Percentiles rank a stretch among this genome's conserved stretches.
Conservation (phyloP, 495 filamentous ascomycete genomes). For the Copromyces sp. region DNA sequence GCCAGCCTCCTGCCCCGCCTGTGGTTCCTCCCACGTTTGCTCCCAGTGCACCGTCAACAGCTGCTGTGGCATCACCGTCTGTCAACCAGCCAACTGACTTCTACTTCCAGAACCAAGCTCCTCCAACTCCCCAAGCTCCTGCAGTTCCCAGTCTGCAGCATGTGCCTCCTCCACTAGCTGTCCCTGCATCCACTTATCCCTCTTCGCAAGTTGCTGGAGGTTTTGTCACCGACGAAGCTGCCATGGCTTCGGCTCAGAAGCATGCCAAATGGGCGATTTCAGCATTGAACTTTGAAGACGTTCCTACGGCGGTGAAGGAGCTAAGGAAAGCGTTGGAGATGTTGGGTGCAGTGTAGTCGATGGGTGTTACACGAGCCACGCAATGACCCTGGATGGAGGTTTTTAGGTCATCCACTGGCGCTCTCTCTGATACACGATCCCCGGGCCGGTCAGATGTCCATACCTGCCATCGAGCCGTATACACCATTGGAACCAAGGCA, state of each 20-base stretch:
- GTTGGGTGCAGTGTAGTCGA: conserved; percentile 43
- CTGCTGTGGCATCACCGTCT: conserved; percentile 21
- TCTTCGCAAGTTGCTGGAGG: conserved; percentile 4
- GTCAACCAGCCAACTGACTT: conserved; percentile 14
- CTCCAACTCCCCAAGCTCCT: conserved; percentile 9
- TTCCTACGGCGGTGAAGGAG: conserved; percentile 81
- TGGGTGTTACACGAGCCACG: neutral
- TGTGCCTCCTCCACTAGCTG: conserved; percentile 2
- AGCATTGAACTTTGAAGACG: conserved; percentile 92
- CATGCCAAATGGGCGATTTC: conserved; percentile 97
- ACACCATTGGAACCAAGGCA: neutral
- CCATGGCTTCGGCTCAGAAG: conserved; percentile 76
- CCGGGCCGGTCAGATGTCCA: neutral
- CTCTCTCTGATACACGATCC: neutral
- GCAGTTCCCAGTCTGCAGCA: neutral
- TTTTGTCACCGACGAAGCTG: conserved; percentile 53
- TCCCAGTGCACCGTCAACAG: conserved; percentile 12
- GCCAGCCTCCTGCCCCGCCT: conserved; percentile 10
- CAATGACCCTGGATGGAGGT: neutral
- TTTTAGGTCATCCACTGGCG: neutral
- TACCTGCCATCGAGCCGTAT: neutral
- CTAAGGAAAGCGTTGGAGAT: conserved; percentile 59
- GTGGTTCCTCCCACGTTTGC: conserved; percentile 21
- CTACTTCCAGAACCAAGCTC: conserved; percentile 11
- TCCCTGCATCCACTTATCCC: conserved; percentile 6